A percentile compares a stretch with the other conserved stretches of the same genome.
Conservation (phyloP, 108 stramenopile species). For the Chaetoceros muelleri region DNA sequence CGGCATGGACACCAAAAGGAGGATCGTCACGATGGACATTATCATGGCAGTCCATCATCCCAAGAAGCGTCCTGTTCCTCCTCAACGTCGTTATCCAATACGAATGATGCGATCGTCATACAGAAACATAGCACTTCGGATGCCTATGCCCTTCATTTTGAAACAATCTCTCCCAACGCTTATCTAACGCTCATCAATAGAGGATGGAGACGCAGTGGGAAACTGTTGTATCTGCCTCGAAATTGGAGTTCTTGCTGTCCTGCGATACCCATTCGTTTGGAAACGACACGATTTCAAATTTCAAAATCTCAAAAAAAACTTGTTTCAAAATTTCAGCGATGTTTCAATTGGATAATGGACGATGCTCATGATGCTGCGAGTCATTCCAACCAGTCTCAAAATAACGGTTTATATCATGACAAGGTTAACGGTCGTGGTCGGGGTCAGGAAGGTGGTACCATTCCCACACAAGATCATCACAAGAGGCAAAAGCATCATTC, state of each 20-base stretch:
- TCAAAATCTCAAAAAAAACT: constrained; percentile 58
- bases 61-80: too few relatives aligned
- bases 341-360: too few relatives aligned
- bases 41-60: too few relatives aligned
- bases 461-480: too few relatives aligned
- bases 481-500: constrained; percentile 1
- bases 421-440: constrained; percentile 4
- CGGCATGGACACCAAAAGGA: too few relatives aligned
- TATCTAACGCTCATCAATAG: constrained; percentile 56
- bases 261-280: constrained; percentile 59
- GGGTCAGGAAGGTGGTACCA: constrained; percentile 22
- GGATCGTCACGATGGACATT: too few relatives aligned
- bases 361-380: too few relatives aligned
- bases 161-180: constrained; percentile 26
- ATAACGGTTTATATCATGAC: not conserved
- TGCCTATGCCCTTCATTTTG: constrained; percentile 53
- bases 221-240: constrained; percentile 64
- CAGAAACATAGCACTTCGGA: constrained; percentile 34
- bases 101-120: too few relatives aligned
- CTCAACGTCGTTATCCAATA: too few relatives aligned
- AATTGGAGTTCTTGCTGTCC: constrained; percentile 81
- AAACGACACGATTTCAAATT: constrained; percentile 34
- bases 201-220: constrained; percentile 80
- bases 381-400: constrained; percentile 6
- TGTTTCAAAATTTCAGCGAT: constrained; percentile 25